A percentile compares a stretch with the other conserved stretches of the same genome.
Evolutionary conservation across 148 eudicot species (phyloP).

Genomic region (Agrostemma githago): DNA sequence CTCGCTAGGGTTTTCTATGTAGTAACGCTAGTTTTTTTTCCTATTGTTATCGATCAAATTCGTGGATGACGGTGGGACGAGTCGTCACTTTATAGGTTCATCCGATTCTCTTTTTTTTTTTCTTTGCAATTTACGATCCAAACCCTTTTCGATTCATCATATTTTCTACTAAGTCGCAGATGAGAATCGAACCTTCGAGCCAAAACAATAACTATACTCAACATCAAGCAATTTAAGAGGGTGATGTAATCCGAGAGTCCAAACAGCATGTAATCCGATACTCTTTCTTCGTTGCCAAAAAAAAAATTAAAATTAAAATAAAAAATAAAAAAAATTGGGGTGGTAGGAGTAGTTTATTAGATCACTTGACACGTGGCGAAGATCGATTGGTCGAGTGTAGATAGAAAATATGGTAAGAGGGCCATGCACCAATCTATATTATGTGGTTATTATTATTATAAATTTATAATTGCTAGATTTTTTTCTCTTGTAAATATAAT

Average conservation of each 20-base stretch:
- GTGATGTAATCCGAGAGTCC: no score
- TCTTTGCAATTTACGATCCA: no score
- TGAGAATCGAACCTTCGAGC: no score
- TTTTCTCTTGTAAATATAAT: constrained; percentile 16
- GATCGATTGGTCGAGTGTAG: constrained; percentile 42
- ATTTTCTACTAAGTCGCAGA: no score
- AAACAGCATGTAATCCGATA: no score
- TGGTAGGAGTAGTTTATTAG: constrained; percentile 12
- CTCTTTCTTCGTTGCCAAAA: no score
- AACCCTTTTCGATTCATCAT: no score
- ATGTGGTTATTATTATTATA: constrained; percentile 35
- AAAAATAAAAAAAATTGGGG: no score
- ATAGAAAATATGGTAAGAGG: constrained; percentile 34
- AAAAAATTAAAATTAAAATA: no score
- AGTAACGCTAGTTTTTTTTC: constrained; percentile 5
- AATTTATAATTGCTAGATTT: constrained; percentile 4
- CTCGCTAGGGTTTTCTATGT: constrained; percentile 13
- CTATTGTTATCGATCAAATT: constrained; percentile 2
- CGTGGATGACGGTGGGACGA: not conserved
- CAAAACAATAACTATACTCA: not conserved
- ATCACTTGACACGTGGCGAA: constrained; percentile 57
- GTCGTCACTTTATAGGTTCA: no score
- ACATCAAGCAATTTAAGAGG: constrained; percentile 1
- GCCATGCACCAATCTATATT: constrained; percentile 44
- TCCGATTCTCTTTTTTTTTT: no score